Conservation (phyloP, 768 basidiomycete genomes). For the Sutorius australiensis region DNA sequence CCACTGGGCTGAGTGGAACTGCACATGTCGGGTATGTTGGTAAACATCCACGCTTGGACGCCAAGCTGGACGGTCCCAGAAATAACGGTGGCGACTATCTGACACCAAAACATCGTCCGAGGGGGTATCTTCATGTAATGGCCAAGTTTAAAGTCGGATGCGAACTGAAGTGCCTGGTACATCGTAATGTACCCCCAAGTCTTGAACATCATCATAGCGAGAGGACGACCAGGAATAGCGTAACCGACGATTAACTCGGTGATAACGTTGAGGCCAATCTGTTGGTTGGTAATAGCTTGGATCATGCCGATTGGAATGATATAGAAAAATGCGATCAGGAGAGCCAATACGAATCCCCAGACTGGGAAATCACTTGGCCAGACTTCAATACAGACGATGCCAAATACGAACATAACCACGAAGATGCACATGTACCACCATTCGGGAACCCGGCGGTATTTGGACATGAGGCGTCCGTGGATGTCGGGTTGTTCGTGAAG, state of each 20-base stretch:
- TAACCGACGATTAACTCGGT: slow-evolving; percentile 70
- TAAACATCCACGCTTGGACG: slow-evolving; percentile 59
- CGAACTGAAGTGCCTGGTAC: slow-evolving; percentile 63
- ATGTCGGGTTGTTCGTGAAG: slow-evolving; percentile 57
- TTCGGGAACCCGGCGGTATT: slow-evolving; percentile 55
- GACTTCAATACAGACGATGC: slow-evolving; percentile 54
- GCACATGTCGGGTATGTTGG: slow-evolving; percentile 37
- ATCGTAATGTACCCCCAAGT: slow-evolving; percentile 67
- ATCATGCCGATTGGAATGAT: slow-evolving; percentile 76
- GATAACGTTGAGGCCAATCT: slow-evolving; percentile 65
- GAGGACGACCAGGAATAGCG: slow-evolving; percentile 55
- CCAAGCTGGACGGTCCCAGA: slow-evolving; percentile 66
- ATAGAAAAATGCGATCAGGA: slow-evolving; percentile 53
- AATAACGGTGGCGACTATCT: slow-evolving; percentile 58
- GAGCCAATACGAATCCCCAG: slow-evolving; percentile 42
- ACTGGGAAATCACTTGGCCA: slow-evolving; percentile 54
- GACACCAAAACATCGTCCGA: slow-evolving; percentile 63
- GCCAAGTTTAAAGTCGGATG: slow-evolving; percentile 73
- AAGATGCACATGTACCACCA: slow-evolving; percentile 51
- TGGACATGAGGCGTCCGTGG: slow-evolving; percentile 56
- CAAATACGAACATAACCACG: slow-evolving; percentile 57
- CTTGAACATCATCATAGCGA: slow-evolving; percentile 80
- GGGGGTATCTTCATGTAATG: slow-evolving; percentile 72
- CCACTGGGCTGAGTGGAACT: slow-evolving; percentile 16
- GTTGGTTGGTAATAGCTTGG: slow-evolving; percentile 77